Conservation (phyloP, 177 flowering plant species). For the Telopea speciosissima region DNA sequence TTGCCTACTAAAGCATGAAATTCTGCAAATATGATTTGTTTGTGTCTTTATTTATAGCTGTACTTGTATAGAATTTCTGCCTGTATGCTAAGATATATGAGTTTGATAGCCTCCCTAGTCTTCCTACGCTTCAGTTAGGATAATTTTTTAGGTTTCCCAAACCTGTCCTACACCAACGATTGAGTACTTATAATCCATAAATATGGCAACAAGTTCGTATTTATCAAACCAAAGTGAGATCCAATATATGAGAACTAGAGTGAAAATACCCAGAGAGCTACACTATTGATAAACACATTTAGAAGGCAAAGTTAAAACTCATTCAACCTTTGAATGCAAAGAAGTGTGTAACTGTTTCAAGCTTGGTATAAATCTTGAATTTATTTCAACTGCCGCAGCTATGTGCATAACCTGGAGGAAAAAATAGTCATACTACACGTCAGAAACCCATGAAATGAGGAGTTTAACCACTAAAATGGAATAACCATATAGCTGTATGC, state of each 20-base stretch:
- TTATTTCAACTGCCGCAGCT: constrained; percentile 86
- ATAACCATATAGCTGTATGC: neutral
- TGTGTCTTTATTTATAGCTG: too few species aligned
- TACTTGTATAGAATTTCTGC: too few species aligned
- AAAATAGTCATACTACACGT: constrained; percentile 1
- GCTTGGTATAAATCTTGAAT: constrained; percentile 73
- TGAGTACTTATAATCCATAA: neutral
- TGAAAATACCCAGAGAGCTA: neutral
- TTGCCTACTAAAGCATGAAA: too few species aligned
- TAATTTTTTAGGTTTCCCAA: too few species aligned
- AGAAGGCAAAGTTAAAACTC: neutral
- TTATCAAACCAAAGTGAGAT: neutral
- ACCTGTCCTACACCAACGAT: neutral
- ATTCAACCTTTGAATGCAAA: constrained; percentile 63
- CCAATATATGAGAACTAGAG: neutral
- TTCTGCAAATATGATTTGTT: too few species aligned
- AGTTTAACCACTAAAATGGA: neutral
- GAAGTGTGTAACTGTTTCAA: constrained; percentile 68
- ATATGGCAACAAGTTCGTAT: neutral
- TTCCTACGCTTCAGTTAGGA: too few species aligned
- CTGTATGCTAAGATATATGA: too few species aligned
- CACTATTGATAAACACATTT: neutral
- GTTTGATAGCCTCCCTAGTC: too few species aligned
- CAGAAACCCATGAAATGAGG: neutral
- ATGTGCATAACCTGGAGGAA: constrained; percentile 91